Percentiles rank a stretch among this genome's conserved stretches.
phyloP scores from a whole-genome alignment of 169 alveolate genomes.

The Plasmodium relictum region DNA sequence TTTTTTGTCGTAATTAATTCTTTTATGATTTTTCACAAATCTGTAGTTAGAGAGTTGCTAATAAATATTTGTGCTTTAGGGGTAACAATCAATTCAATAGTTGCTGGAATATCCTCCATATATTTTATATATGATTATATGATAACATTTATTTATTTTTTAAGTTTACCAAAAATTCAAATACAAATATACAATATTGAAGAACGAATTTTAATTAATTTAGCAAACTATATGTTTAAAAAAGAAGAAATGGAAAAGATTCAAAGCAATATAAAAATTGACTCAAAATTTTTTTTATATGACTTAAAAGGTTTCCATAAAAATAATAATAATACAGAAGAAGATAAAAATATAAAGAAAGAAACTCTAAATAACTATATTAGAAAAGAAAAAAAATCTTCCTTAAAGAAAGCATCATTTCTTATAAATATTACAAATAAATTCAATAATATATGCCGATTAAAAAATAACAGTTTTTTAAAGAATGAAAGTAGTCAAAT shows the following conservation, averaged over 20 bases:
- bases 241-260: constrained; percentile 49
- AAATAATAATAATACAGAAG: background rate
- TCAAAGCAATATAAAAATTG: constrained; percentile 36
- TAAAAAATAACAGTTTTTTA: constrained; percentile 21
- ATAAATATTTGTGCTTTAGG: constrained; percentile 69
- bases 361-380: background rate
- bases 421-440: constrained; percentile 28
- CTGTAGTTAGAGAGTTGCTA: constrained; percentile 38
- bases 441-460: constrained; percentile 29
- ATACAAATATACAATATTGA: constrained; percentile 63
- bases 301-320: background rate
- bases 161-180: constrained; percentile 57
- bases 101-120: constrained; percentile 68
- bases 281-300: constrained; percentile 8
- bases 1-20: constrained; percentile 20
- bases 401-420: constrained; percentile 13
- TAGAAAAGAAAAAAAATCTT: background rate
- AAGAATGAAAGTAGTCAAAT: background rate
- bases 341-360: background rate
- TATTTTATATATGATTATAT: constrained; percentile 61
- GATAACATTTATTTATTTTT: constrained; percentile 45
- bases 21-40: constrained; percentile 25
- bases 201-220: constrained; percentile 56
- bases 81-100: constrained; percentile 68
- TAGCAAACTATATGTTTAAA: constrained; percentile 68